Evolutionary conservation across 768 basidiomycete species (phyloP).

Genomic region (Boletus coccyginus): DNA sequence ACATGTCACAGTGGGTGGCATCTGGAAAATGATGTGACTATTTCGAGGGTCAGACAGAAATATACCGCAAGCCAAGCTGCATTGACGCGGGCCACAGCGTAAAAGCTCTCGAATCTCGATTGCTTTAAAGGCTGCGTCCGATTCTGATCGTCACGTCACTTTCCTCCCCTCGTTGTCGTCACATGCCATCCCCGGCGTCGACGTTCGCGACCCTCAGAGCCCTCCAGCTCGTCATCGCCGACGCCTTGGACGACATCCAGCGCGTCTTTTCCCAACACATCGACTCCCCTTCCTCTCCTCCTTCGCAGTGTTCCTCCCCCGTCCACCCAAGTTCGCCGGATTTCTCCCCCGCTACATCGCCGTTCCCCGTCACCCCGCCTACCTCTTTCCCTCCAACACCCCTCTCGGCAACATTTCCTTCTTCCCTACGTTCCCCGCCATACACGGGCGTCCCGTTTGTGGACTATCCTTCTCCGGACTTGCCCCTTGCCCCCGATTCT

Average conservation of each 20-base stretch:
- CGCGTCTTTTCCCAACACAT: constrained; percentile 42
- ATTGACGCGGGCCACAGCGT: constrained; percentile 7
- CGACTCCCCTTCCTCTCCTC: constrained; percentile 12
- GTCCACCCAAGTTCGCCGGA: constrained; percentile 29
- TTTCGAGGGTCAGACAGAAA: constrained; percentile 4
- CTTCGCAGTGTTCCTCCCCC: constrained; percentile 17
- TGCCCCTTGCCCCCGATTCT: constrained; percentile 44
- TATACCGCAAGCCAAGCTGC: not conserved
- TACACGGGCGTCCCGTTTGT: not conserved
- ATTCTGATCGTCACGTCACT: constrained; percentile 1
- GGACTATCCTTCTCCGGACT: constrained; percentile 60
- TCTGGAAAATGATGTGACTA: constrained; percentile 16
- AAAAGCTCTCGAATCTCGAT: not conserved
- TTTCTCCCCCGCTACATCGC: constrained; percentile 28
- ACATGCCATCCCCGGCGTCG: constrained; percentile 36
- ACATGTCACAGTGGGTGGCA: constrained; percentile 6
- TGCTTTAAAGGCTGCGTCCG: constrained; percentile 16
- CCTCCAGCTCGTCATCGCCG: constrained; percentile 63
- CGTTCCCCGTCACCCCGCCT: constrained; percentile 23
- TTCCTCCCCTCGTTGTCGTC: constrained; percentile 7
- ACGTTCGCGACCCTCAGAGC: constrained; percentile 64
- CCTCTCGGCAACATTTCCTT: constrained; percentile 30
- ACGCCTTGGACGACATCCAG: constrained; percentile 69
- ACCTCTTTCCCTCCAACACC: constrained; percentile 28
- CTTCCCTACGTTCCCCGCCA: constrained; percentile 1